Base-by-base conservation (phyloP, 2,329 filamentous ascomycete genomes). In the Neopestalotiopsis sp. region DNA sequence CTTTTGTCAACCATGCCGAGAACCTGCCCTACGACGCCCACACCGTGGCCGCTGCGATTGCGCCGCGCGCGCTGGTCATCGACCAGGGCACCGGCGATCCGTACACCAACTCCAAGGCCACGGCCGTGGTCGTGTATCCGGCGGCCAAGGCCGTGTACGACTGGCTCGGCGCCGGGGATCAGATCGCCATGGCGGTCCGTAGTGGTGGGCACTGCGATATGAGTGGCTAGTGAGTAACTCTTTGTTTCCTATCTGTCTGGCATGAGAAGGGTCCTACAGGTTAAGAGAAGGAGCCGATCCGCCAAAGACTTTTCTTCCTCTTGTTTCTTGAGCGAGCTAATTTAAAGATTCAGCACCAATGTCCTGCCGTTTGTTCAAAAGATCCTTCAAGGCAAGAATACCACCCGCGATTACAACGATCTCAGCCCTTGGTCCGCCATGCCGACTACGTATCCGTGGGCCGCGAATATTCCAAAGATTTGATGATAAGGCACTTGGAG, bases 11-110 rank as follows among this genome's bases (percentile, higher is more conserved):
- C 82, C 85, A 80, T 71, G 81, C 82, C 68, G 83, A 84, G 74
- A 83, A 83, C 73, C 79, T 89, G 59, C 86, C 88, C 2, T 85
- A 85, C 71, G 88, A 89, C 72, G 87, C 88, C 63, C 88, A 90
- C 76, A 84, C 85, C 72, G 83, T 90, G 57, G 87, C 85, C n/a
- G 87, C 83, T 7, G 81, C 89, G 24, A 81, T 89, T 34, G 86
- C 86, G n/a, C 88, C 88, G 2, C 79, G 87, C 28, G 86, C 86
- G 2, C 77, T 90, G 6, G 79, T 88, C 24, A 84, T 87, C 30
- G 86, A 89, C 65, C 87, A 89, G 76, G 86, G 87, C 17, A 84
- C 83, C 0, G 81, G 80, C 5, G 84, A 85, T 71, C 79, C 80
- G 69, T 86, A 83, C 73, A 82, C 80, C 4, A 84, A 86, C 71